Conservation (phyloP, 306 rosid genomes). For the Prinsepia uniflora region DNA sequence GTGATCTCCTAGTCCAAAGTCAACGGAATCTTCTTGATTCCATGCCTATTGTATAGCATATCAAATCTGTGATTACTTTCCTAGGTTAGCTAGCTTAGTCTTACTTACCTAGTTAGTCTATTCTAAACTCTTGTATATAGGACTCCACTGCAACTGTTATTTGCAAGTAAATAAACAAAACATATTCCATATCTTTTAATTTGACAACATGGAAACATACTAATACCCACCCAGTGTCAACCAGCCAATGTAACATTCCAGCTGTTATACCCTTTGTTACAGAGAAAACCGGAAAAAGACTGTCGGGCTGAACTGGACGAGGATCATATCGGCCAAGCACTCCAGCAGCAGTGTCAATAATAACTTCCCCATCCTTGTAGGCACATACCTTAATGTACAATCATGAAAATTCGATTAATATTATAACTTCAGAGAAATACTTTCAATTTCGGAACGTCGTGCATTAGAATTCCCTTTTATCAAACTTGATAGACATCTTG, state of each 20-base stretch:
- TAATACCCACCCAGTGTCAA: conserved; percentile 69
- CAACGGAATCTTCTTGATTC: too few relatives aligned
- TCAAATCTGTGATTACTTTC: too few relatives aligned
- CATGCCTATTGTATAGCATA: too few relatives aligned
- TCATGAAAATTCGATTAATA: conserved; percentile 15
- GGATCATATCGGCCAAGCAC: conserved; percentile 97
- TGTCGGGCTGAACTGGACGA: conserved; percentile 94
- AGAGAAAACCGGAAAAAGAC: conserved; percentile 93
- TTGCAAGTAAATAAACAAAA: too few relatives aligned
- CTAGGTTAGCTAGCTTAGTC: too few relatives aligned
- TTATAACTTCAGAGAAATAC: conserved; percentile 8
- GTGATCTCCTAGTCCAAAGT: too few relatives aligned
- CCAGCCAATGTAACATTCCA: conserved; percentile 98
- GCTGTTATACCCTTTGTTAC: conserved; percentile 90
- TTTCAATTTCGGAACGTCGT: neutral
- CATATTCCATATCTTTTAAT: too few relatives aligned
- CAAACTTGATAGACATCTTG: neutral
- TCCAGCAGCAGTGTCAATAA: conserved; percentile 98
- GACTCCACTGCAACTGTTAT: too few relatives aligned
- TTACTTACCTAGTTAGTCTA: too few relatives aligned
- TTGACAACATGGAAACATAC: conserved; percentile 7
- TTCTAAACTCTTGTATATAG: too few relatives aligned
- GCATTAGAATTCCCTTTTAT: too few relatives aligned
- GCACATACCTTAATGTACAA: conserved; percentile 78
- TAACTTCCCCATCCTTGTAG: conserved; percentile 94